Conservation (phyloP, 345 rosid genomes). For the Geranium brycei region DNA sequence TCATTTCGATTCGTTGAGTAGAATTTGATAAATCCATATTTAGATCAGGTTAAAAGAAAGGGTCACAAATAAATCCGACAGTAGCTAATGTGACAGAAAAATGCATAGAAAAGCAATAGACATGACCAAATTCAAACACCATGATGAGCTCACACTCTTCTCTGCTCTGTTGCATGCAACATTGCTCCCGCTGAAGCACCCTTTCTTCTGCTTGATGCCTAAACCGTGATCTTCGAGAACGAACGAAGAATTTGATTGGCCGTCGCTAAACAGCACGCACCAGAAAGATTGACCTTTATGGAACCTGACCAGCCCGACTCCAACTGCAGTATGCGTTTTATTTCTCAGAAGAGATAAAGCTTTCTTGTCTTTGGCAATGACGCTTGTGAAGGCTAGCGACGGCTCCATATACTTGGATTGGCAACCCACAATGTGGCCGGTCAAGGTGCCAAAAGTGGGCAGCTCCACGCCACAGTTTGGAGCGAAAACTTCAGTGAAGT, state of each 20-base stretch:
- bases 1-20: too few relatives aligned
- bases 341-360: constrained; percentile 41
- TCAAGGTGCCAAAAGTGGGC: constrained; percentile 56
- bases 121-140: too few relatives aligned
- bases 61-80: too few relatives aligned
- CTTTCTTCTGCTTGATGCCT: constrained; percentile 68
- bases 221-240: constrained; percentile 64
- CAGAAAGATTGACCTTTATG: constrained; percentile 60
- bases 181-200: constrained; percentile 69
- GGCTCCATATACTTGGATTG: constrained; percentile 48
- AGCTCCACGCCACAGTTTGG: constrained; percentile 80
- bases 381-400: constrained; percentile 41
- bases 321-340: constrained; percentile 51
- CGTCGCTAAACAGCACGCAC: constrained; percentile 58
- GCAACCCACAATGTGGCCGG: constrained; percentile 68
- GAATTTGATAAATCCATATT: too few relatives aligned
- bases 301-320: constrained; percentile 51
- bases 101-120: too few relatives aligned
- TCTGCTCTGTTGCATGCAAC: constrained; percentile 48
- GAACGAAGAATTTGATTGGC: constrained; percentile 45
- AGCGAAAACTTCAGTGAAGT: constrained; percentile 68
- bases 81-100: too few relatives aligned
- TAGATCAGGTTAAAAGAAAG: too few relatives aligned
- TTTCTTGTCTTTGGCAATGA: constrained; percentile 43
- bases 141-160: constrained; percentile 2